Evolutionary conservation across 2,329 filamentous ascomycete genomes (phyloP).

Genomic region (Venturia asperata): DNA sequence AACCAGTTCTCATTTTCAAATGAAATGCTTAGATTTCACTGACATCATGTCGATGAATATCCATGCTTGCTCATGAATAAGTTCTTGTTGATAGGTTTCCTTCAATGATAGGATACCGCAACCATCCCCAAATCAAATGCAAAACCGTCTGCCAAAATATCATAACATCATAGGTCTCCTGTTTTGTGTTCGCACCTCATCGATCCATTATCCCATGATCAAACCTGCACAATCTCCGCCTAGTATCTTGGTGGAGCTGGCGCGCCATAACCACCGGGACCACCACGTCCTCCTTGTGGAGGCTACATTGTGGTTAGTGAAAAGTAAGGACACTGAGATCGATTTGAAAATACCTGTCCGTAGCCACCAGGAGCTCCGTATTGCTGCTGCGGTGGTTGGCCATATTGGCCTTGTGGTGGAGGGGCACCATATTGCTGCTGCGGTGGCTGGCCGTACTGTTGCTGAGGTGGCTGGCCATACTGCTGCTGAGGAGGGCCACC

Average conservation of each 20-base stretch:
- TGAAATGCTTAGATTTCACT: too few species aligned
- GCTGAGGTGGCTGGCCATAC: conserved; percentile 27
- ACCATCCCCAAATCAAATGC: background rate
- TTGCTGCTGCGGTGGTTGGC: conserved; percentile 10
- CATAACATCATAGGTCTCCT: background rate
- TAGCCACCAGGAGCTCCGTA: conserved; percentile 10
- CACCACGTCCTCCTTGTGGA: conserved; percentile 23
- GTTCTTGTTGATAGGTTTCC: background rate
- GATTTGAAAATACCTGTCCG: background rate
- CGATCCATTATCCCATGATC: background rate
- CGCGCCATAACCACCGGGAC: conserved; percentile 22
- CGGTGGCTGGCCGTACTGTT: conserved; percentile 19
- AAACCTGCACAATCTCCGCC: background rate
- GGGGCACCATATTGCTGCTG: conserved; percentile 27
- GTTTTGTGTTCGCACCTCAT: background rate
- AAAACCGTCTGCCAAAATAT: background rate
- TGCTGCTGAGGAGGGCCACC: conserved; percentile 27
- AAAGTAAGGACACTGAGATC: background rate
- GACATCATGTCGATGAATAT: background rate
- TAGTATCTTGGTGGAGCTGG: conserved; percentile 19
- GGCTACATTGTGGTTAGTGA: background rate
- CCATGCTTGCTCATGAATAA: background rate
- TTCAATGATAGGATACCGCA: background rate
- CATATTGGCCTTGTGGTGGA: conserved; percentile 25
- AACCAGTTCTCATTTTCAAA: too few species aligned